A percentile compares a stretch with the other conserved stretches of the same genome.
Conservation (phyloP, 371 early-diverging fungal species). For the Umbelopsis sp. region DNA sequence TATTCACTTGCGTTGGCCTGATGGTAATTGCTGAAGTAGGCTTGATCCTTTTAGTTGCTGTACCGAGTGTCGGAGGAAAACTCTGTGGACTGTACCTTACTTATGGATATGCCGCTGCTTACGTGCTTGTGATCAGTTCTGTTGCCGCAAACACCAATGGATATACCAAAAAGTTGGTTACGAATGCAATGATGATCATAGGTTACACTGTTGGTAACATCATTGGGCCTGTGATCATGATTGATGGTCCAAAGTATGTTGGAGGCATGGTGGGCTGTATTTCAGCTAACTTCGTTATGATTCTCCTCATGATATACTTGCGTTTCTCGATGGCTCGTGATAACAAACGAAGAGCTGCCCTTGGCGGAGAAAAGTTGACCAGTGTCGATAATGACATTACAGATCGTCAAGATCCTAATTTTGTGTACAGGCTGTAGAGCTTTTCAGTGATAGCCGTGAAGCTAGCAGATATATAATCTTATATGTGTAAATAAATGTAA, state of each 20-base stretch:
- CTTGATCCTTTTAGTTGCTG: conserved; percentile 38
- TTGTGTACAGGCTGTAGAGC: conserved; percentile 37
- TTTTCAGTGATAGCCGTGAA: not conserved
- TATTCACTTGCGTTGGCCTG: conserved; percentile 31
- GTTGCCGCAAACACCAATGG: conserved; percentile 37
- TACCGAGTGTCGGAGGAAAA: conserved; percentile 39
- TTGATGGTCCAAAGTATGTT: conserved; percentile 34
- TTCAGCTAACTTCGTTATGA: conserved; percentile 30
- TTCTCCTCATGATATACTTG: conserved; percentile 26
- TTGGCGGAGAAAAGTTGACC: conserved; percentile 3
- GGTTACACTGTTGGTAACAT: conserved; percentile 39
- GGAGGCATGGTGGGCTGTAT: conserved; percentile 42
- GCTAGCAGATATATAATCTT: too few species aligned
- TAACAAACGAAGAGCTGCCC: conserved; percentile 25
- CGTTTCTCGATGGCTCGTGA: conserved; percentile 30
- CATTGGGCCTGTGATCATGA: conserved; percentile 37
- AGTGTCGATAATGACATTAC: conserved; percentile 41
- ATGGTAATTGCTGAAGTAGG: conserved; percentile 37
- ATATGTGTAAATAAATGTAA: too few species aligned
- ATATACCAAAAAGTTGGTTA: conserved; percentile 41
- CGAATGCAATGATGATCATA: conserved; percentile 27
- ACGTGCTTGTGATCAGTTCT: conserved; percentile 31
- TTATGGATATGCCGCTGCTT: conserved; percentile 32
- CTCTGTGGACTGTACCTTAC: conserved; percentile 35
- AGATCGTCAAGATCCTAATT: conserved; percentile 44